Evolutionary conservation across 2,329 filamentous ascomycete genomes (phyloP).

Genomic region (Cadophora sp.): DNA sequence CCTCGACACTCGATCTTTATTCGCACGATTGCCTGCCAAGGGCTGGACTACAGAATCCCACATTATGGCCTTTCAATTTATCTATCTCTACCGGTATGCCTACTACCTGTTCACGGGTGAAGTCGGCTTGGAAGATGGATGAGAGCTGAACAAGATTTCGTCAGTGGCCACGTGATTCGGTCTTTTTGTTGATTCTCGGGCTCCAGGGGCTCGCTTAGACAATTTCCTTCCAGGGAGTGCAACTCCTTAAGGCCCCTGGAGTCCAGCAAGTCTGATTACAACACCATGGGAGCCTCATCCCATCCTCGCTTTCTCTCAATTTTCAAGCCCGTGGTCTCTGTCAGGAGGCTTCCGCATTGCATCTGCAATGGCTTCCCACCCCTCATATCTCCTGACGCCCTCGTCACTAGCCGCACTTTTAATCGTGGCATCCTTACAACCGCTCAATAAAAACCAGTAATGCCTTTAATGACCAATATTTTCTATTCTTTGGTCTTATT

Average conservation of each 20-base stretch:
- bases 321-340: neutral
- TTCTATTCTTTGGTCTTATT: too few species aligned
- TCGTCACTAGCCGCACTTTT: too few species aligned
- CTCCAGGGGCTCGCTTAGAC: slow-evolving; percentile 2
- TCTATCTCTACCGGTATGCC: neutral
- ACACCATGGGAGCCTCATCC: neutral
- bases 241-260: neutral
- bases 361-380: neutral
- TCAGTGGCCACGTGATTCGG: neutral
- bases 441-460: too few species aligned
- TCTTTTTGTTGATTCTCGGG: neutral
- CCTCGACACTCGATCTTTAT: slow-evolving; percentile 3
- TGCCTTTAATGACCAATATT: too few species aligned
- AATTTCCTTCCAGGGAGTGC: neutral
- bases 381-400: neutral
- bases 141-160: neutral
- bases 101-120: neutral
- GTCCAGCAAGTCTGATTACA: neutral
- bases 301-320: neutral
- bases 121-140: neutral
- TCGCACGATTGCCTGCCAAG: neutral
- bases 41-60: neutral
- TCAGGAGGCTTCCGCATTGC: neutral
- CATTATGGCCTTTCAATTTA: neutral
- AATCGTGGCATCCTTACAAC: too few species aligned